These are phyloP conservation scores for Kodamaea sp. DNA, from an alignment of 1,139 yeast genomes.

Conservation along the genomic window DNA sequence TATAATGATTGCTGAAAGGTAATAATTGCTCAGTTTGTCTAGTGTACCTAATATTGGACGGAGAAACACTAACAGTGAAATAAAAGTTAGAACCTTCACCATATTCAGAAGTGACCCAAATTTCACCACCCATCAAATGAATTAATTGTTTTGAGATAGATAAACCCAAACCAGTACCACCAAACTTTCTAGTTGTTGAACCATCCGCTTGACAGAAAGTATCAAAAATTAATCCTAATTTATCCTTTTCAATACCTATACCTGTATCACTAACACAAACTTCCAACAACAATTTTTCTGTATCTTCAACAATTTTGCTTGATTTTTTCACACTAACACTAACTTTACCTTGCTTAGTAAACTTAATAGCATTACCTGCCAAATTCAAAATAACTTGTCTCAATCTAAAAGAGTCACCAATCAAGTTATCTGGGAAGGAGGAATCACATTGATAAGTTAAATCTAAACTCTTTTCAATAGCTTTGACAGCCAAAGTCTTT, in stretches of 20 bases:
- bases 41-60: constrained; percentile 61
- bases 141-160: constrained; percentile 84
- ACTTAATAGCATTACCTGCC: constrained; percentile 86
- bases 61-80: constrained; percentile 74
- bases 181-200: constrained; percentile 84
- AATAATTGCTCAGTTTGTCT: constrained; percentile 66
- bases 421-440: constrained; percentile 78
- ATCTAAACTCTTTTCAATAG: constrained; percentile 79
- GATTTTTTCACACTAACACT: constrained; percentile 58
- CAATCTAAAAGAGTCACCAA: constrained; percentile 83
- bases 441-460: constrained; percentile 79
- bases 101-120: constrained; percentile 79
- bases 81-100: constrained; percentile 82
- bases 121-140: constrained; percentile 87
- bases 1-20: constrained; percentile 69
- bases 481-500: constrained; percentile 82
- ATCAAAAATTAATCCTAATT: constrained; percentile 77
- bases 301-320: constrained; percentile 36
- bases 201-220: constrained; percentile 93
- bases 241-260: constrained; percentile 81
- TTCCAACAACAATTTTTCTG: constrained; percentile 64
- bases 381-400: constrained; percentile 80
- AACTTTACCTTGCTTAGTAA: constrained; percentile 78
- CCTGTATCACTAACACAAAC: constrained; percentile 89
- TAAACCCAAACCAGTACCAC: constrained; percentile 79